phyloP scores from a whole-genome alignment of 768 basidiomycete species.

The Gymnopilus dilepis region DNA sequence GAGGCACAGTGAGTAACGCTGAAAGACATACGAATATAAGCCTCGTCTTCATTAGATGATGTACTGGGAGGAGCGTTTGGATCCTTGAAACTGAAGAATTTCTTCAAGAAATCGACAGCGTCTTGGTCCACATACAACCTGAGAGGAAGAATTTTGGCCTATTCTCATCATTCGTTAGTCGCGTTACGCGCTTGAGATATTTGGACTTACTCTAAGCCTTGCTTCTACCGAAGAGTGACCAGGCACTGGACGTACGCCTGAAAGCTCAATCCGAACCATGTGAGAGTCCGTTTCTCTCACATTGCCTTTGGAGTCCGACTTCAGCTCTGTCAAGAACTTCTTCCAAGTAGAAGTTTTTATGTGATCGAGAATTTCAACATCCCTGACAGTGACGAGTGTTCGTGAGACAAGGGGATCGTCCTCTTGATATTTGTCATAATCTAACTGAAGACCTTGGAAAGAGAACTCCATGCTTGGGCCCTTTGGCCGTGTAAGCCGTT shows the following conservation, averaged over 20 bases:
- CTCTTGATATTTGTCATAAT: constrained; percentile 68
- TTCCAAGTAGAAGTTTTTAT: constrained; percentile 99
- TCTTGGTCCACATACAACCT: constrained; percentile 97
- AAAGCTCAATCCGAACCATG: constrained; percentile 90
- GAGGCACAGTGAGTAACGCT: background rate
- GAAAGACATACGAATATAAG: constrained; percentile 38
- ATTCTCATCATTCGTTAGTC: constrained; percentile 10
- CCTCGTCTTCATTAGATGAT: constrained; percentile 50
- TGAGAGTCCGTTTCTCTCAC: constrained; percentile 89
- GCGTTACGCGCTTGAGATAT: background rate
- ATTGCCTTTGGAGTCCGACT: constrained; percentile 85
- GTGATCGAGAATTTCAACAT: constrained; percentile 93
- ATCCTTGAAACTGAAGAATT: constrained; percentile 90
- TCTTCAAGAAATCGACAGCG: constrained; percentile 96
- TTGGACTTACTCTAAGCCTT: constrained; percentile 69
- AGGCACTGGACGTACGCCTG: constrained; percentile 73
- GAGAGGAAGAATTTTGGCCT: constrained; percentile 92
- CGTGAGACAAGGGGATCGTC: constrained; percentile 65
- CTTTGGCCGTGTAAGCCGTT: constrained; percentile 72
- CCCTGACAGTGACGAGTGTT: constrained; percentile 67
- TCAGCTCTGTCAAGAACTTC: constrained; percentile 90
- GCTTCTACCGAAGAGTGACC: constrained; percentile 75
- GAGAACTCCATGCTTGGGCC: constrained; percentile 85
- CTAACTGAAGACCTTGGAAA: constrained; percentile 65
- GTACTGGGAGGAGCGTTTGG: constrained; percentile 46